Conservation (phyloP, 495 filamentous ascomycete genomes). For the Niebla homalea region DNA sequence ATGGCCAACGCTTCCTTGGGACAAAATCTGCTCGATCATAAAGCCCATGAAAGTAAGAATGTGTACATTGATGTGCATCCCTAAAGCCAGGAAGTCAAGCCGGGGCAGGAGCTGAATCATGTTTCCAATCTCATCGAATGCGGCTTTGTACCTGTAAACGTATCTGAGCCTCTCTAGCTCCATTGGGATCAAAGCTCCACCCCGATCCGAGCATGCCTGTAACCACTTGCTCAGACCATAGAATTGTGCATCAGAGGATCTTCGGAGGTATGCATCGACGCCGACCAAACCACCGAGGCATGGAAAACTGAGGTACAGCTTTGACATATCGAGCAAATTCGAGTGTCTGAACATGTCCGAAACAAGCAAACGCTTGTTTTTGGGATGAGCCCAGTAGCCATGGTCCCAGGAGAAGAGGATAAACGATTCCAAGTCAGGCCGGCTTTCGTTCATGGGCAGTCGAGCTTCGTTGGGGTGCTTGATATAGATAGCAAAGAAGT, state of each 20-base stretch:
- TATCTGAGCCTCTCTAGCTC: constrained; percentile 8
- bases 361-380: constrained; percentile 1
- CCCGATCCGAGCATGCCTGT: background rate
- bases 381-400: constrained; percentile 4
- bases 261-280: constrained; percentile 6
- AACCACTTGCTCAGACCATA: constrained; percentile 8
- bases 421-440: constrained; percentile 9
- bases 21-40: constrained; percentile 4
- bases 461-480: constrained; percentile 6
- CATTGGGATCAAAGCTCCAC: background rate
- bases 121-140: constrained; percentile 9
- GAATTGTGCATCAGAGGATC: constrained; percentile 6
- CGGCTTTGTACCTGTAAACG: constrained; percentile 1
- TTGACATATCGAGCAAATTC: constrained; percentile 5
- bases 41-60: constrained; percentile 4
- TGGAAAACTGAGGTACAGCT: constrained; percentile 7
- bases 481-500: constrained; percentile 7
- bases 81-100: constrained; percentile 3
- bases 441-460: constrained; percentile 8
- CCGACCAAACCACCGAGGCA: constrained; percentile 2
- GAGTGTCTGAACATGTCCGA: constrained; percentile 3
- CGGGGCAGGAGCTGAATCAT: constrained; percentile 1
- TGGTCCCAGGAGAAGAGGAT: constrained; percentile 9
- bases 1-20: background rate
- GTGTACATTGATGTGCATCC: background rate